These are phyloP conservation scores for Kluyveromyces starmeri DNA, from an alignment of 805 yeast genomes.

Conservation along the genomic window DNA sequence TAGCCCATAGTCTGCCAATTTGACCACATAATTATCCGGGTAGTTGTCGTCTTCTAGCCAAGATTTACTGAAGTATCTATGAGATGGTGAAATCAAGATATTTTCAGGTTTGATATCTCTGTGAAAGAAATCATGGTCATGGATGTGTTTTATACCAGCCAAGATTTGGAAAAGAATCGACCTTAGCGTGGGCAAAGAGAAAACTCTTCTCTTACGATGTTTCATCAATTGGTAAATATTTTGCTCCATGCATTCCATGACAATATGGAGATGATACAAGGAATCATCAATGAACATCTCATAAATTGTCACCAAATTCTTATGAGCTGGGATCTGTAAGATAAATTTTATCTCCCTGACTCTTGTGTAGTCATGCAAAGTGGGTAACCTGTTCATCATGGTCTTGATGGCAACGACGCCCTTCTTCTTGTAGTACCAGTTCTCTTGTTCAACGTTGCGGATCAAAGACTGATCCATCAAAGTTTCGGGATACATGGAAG, in stretches of 20 bases:
- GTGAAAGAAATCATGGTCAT: constrained; percentile 51
- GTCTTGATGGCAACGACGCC: constrained; percentile 72
- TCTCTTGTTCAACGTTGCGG: constrained; percentile 20
- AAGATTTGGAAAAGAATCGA: constrained; percentile 65
- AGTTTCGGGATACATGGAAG: constrained; percentile 28
- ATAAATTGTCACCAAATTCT: constrained; percentile 60
- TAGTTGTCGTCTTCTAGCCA: constrained; percentile 19
- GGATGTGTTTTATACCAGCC: constrained; percentile 77
- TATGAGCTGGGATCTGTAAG: constrained; percentile 59
- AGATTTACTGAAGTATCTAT: constrained; percentile 39
- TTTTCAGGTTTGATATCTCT: constrained; percentile 94
- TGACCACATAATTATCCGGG: constrained; percentile 46
- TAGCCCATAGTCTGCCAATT: constrained; percentile 74
- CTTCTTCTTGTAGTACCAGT: constrained; percentile 26
- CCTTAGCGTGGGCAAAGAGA: constrained; percentile 51
- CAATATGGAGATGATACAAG: constrained; percentile 58
- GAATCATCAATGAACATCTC: constrained; percentile 69
- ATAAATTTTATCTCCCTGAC: constrained; percentile 65
- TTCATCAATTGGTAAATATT: constrained; percentile 71
- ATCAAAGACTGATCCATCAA: constrained; percentile 35
- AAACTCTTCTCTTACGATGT: constrained; percentile 42
- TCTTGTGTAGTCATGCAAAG: constrained; percentile 46
- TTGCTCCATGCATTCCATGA: constrained; percentile 84
- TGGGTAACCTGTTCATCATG: constrained; percentile 47
- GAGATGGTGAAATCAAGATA: constrained; percentile 57